Base-by-base conservation (phyloP, 2,329 filamentous ascomycete species). In the Lachnellula hyalina region DNA sequence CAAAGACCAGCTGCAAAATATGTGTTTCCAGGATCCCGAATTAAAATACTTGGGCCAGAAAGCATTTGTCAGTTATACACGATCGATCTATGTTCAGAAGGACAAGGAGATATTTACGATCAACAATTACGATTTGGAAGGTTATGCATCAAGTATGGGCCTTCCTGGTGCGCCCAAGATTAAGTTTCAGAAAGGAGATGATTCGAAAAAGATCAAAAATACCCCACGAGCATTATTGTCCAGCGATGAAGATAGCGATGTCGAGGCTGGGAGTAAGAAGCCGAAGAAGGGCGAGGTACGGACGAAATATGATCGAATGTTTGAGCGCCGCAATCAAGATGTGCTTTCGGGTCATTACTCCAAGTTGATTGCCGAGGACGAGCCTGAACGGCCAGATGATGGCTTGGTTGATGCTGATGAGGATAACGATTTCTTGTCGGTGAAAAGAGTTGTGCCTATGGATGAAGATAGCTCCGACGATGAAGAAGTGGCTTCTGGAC, bases 281-380 rank as follows among this genome's bases (percentile, higher is more conserved):
- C 73, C 76, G 57, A 84, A 82, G 73, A 86, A 89, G 73, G 77
- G 79, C 11, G 82, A 85, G 64, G 89, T 96, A 17, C 83, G 91
- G 58, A 99, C 95, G 34, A 97, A 96, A 72, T 95, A 96, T 70
- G 91, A 99, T 72, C 87, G 90, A 64, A 97, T 99, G 94, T 96
- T 97, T 72, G 93, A 96, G 75, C 82, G 94, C 57, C 89, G 87
- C 64, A 99, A 99, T 72, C 93, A 97, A 72, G 92, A 96, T 68
- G 89, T 99, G 34, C 74, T 99, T 61, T 92, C 93, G n/a, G 85
- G 87, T 53, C 94, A 99, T 73, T 97, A 96, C 76, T 83, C 84
- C 56, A 96, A 93, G 67, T 80, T 99, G 60, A 85, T 97, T 57
- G 79, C 79, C 49, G 79, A 85, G 40, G 84, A 81, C 49, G 74